Evolutionary conservation across 2,329 filamentous ascomycete species (phyloP).

Genomic region (Juglanconis sp.): DNA sequence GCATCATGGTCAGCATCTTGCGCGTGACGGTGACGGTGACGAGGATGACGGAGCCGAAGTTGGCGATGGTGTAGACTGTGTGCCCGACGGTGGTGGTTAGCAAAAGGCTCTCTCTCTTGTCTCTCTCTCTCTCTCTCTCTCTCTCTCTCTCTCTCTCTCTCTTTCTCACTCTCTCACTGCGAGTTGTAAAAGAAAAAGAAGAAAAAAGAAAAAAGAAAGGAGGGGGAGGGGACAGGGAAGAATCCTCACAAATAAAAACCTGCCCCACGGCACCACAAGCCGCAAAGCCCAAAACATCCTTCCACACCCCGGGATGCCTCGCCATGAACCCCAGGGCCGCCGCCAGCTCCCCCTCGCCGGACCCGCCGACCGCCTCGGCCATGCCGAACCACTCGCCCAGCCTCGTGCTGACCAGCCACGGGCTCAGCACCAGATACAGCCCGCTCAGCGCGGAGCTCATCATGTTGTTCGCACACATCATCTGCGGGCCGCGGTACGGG

Average conservation of each 20-base stretch:
- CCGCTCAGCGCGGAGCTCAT: conserved; percentile 77
- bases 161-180: neutral
- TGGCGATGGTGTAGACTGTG: conserved; percentile 81
- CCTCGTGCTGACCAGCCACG: conserved; percentile 70
- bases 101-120: neutral
- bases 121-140: neutral
- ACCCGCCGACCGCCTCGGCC: conserved; percentile 53
- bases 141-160: neutral
- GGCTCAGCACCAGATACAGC: conserved; percentile 72
- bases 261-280: conserved; percentile 89
- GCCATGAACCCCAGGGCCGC: conserved; percentile 79
- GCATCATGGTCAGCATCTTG: conserved; percentile 99
- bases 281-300: conserved; percentile 86
- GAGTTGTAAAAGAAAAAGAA: neutral
- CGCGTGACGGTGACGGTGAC: conserved; percentile 96
- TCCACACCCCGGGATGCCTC: conserved; percentile 75
- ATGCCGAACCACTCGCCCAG: conserved; percentile 65
- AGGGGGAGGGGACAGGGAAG: neutral
- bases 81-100: neutral
- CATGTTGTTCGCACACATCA: conserved; percentile 98
- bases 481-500: conserved; percentile 86
- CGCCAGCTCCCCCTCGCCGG: conserved; percentile 70
- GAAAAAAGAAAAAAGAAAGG: neutral
- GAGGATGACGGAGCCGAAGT: conserved; percentile 86
- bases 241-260: conserved; percentile 79